Evolutionary conservation across 768 basidiomycete species (phyloP), one percentile per base, ranked within the genome.

Genomic region (Termitomyces sp.): DNA sequence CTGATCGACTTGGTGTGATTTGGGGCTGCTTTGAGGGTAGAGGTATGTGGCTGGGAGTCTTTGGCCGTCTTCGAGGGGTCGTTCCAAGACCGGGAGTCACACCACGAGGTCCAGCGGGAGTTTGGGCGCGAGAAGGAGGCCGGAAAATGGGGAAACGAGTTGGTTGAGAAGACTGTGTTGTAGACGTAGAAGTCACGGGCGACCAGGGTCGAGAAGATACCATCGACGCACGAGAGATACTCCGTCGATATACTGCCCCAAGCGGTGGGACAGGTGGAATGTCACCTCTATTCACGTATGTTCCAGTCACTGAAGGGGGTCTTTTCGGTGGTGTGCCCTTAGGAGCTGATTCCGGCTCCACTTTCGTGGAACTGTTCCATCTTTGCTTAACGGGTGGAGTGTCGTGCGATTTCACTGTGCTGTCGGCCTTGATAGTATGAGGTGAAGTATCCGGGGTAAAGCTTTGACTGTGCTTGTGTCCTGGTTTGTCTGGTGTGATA

Each of bases 301-400:
- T 68, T 3, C 77, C 75, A 40, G 72, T 55, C 17, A 79, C 68
- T 35, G 81, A 84, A 42, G 75, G 81, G 1, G 79, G 70, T 48
- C 83, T 77, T 63, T 77, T 79, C 14, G 80, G 76, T 28, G 80
- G 76, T 34, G 77, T 70, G 30, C 72, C 74, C 65, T 80, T 84
- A 61, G 80, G 66, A 28, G 78, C 79, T 40, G 63, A 63, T 25
- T 85, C 86, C 17, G 73, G 61, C 46, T 83, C 75, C n/a, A 93
- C 78, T 64, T 76, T 89, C 1, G 90, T 92, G 5, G 90, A 93
- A 60, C 85, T 79, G 65, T 94, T 94, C 91, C 91, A 94, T 34
- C 70, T 74, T 58, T 83, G 84, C 61, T 81, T 80, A 34, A 61
- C 47, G 55, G 70, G 32, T 25, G 53, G 56, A 39, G 43, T 51